Base-by-base conservation (phyloP, 805 yeast genomes). In the Starmerella cellae region DNA sequence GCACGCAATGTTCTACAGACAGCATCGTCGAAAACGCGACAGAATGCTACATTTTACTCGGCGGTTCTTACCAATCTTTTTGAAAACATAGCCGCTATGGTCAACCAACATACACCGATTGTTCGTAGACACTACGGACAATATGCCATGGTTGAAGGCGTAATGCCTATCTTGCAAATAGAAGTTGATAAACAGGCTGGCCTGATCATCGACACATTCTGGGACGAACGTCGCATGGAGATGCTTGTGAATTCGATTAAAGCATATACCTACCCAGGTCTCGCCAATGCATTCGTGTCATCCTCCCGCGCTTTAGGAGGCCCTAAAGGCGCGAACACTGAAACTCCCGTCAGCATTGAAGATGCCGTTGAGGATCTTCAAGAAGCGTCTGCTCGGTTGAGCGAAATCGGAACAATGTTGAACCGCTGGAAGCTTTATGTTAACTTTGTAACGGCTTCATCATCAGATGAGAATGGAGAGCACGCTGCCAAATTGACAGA, bases 131-230 rank as follows among this genome's bases (percentile, higher is more conserved):
- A 77, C 56, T 91, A 91, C 56, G 94, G 88, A 17, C 63, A 64
- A 2, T 59, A 57, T 5, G 56, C 61, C 20, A 76, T 87, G 67
- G 62, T 70, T 2, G 69, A 69, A 27, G 17, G 13, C 4, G 85
- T 88, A 9, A 69, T 87, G 51, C 74, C 71, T 17, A 73, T 73
- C 38, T 78, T 91, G 26, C 94, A 88, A 60, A 66, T 73, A 38
- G 98, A 91, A 56, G 78, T 91, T 24, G 98, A 91, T 56, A 68
- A 87, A n/a, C 98, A 91, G 56, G 79, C 88, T 21, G 93, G 94
- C 1, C 66, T 91, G 35, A 81, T 91, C 3, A 68, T 82, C 42
- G 97, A 88, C 59, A 82, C 91, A 0, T 83, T 82, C 55, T 73
- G 77, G 64, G 96, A 87, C 52, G 70, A 74, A 23, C 70, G 82